phyloP scores from a whole-genome alignment of 331 rosid genomes.

The Acacia pycnantha region DNA sequence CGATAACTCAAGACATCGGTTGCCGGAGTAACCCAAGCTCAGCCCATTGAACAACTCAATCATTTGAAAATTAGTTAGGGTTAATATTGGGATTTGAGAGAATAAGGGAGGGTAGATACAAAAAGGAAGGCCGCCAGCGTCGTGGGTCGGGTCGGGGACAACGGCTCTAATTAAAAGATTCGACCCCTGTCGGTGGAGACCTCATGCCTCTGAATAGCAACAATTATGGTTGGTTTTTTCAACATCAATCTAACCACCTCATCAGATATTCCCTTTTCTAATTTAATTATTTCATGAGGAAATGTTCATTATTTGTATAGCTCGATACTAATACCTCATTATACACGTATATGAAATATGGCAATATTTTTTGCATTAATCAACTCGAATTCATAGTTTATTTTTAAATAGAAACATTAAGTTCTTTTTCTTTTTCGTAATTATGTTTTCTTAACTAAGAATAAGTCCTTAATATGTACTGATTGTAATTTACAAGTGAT shows the following conservation, averaged over 20 bases:
- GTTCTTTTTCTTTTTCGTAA: too few species aligned
- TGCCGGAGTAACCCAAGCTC: too few species aligned
- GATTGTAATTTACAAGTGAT: too few species aligned
- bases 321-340: too few species aligned
- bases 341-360: too few species aligned
- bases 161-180: neutral
- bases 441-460: neutral
- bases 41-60: neutral
- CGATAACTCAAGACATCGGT: too few species aligned
- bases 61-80: neutral
- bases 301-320: neutral
- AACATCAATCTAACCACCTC: neutral
- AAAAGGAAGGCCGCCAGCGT: constrained; percentile 4
- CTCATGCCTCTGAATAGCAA: neutral
- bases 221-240: neutral
- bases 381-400: too few species aligned
- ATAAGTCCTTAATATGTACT: too few species aligned
- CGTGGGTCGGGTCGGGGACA: neutral
- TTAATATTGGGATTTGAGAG: neutral
- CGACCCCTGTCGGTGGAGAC: neutral
- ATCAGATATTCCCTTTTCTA: neutral
- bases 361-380: too few species aligned
- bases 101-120: neutral
- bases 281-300: neutral
- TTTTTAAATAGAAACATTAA: too few species aligned